Percentiles rank a stretch among this genome's conserved stretches.
phyloP scores from a whole-genome alignment of 768 basidiomycete species.

The Auriscalpium microsporum region DNA sequence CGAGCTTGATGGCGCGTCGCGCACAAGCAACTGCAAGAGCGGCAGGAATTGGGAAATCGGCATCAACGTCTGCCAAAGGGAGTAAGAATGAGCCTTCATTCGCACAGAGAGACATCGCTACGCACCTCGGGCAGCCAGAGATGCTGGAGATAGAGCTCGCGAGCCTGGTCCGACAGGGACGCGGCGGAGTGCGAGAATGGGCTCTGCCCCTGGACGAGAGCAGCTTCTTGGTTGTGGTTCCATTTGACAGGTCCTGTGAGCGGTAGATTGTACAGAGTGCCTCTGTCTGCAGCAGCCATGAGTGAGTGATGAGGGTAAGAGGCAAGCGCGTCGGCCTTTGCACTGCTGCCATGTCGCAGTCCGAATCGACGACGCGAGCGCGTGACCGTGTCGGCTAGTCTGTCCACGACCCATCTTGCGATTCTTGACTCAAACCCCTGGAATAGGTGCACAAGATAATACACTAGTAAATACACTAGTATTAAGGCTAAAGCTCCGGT shows the following conservation, averaged over 20 bases:
- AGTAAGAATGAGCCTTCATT: too few relatives aligned
- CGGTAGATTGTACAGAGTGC: background rate
- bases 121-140: conserved; percentile 15
- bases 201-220: conserved; percentile 3
- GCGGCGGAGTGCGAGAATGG: conserved; percentile 6
- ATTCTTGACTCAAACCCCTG: too few relatives aligned
- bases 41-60: conserved; percentile 50
- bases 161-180: conserved; percentile 6
- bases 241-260: conserved; percentile 9
- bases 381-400: too few relatives aligned
- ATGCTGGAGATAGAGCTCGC: conserved; percentile 11
- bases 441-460: too few relatives aligned
- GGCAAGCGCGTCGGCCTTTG: too few relatives aligned
- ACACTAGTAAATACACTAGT: too few relatives aligned
- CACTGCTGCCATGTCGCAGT: too few relatives aligned
- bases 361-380: too few relatives aligned
- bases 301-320: too few relatives aligned
- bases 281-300: too few relatives aligned
- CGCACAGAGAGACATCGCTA: background rate
- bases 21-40: conserved; percentile 47
- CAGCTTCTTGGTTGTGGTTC: conserved; percentile 12
- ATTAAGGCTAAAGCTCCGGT: too few relatives aligned
- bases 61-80: conserved; percentile 53
- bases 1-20: conserved; percentile 18
- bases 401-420: too few relatives aligned